A percentile compares a stretch with the other conserved stretches of the same genome.
These are phyloP conservation scores for Pseudopithomyces chartarum DNA, from an alignment of 2,329 filamentous ascomycete species.

Conservation along the genomic window DNA sequence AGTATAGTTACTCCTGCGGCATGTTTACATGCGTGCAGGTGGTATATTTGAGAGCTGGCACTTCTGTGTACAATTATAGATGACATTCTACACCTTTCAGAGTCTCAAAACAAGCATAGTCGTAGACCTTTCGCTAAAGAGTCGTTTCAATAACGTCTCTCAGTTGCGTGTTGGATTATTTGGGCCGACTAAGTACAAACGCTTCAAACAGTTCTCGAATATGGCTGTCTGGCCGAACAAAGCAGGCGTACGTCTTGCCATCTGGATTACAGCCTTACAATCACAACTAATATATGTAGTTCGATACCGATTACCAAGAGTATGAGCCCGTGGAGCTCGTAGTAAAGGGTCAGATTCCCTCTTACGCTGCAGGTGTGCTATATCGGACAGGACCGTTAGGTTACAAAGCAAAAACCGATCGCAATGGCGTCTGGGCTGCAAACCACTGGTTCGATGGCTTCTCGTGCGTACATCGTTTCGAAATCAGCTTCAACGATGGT, in stretches of 20 bases:
- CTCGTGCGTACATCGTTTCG: conserved; percentile 72
- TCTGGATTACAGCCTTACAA: neutral
- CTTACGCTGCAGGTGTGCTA: conserved; percentile 72
- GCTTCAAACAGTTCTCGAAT: no score
- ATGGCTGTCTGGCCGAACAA: conserved; percentile 38
- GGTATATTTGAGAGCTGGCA: no score
- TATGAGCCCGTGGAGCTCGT: conserved; percentile 66
- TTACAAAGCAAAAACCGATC: conserved; percentile 64
- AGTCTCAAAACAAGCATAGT: no score
- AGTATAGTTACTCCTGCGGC: no score
- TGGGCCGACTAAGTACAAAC: no score
- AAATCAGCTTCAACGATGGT: conserved; percentile 59
- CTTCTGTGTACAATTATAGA: no score
- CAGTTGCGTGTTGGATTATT: no score
- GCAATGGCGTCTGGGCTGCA: conserved; percentile 62
- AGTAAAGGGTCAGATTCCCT: conserved; percentile 70
- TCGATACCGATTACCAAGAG: conserved; percentile 70
- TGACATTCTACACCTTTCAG: no score
- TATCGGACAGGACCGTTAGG: conserved; percentile 77
- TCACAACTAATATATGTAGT: conserved; percentile 54
- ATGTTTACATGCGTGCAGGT: no score
- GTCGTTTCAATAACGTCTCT: no score
- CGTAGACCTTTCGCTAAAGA: no score
- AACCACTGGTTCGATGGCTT: conserved; percentile 85
- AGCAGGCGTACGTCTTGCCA: conserved; percentile 17